These are phyloP conservation scores for Rhodotorula sp. DNA, from an alignment of 1,284 basidiomycete species.

Conservation along the genomic window DNA sequence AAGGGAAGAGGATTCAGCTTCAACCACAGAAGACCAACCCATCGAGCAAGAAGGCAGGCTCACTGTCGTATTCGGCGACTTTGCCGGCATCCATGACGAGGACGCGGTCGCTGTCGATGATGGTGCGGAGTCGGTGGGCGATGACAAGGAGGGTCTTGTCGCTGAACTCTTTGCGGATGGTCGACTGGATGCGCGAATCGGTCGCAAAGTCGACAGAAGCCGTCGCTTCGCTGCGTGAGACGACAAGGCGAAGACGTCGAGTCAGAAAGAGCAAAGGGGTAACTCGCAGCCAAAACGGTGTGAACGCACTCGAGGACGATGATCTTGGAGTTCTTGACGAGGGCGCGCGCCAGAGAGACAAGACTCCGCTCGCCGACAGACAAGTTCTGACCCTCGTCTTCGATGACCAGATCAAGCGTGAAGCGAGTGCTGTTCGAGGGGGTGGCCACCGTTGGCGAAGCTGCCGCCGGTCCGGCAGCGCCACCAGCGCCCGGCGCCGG, in stretches of 20 bases:
- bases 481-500: neutral
- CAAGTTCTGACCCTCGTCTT: constrained; percentile 80
- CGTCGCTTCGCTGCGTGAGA: constrained; percentile 37
- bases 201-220: constrained; percentile 66
- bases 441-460: neutral
- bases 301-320: constrained; percentile 77
- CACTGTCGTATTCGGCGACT: constrained; percentile 61
- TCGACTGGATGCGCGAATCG: constrained; percentile 77
- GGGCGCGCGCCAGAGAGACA: constrained; percentile 74
- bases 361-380: constrained; percentile 66
- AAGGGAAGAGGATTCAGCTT: neutral
- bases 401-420: constrained; percentile 73
- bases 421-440: constrained; percentile 51
- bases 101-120: constrained; percentile 70
- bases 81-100: constrained; percentile 70
- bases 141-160: constrained; percentile 59
- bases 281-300: constrained; percentile 38
- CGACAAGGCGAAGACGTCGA: neutral
- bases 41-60: neutral
- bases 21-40: neutral
- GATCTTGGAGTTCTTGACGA: constrained; percentile 73
- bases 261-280: constrained; percentile 11
- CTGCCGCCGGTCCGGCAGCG: neutral
- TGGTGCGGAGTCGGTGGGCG: constrained; percentile 67
- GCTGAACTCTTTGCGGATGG: constrained; percentile 76